Conservation (phyloP, 1,139 yeast species). For the Casaregolazyma lundiana region DNA sequence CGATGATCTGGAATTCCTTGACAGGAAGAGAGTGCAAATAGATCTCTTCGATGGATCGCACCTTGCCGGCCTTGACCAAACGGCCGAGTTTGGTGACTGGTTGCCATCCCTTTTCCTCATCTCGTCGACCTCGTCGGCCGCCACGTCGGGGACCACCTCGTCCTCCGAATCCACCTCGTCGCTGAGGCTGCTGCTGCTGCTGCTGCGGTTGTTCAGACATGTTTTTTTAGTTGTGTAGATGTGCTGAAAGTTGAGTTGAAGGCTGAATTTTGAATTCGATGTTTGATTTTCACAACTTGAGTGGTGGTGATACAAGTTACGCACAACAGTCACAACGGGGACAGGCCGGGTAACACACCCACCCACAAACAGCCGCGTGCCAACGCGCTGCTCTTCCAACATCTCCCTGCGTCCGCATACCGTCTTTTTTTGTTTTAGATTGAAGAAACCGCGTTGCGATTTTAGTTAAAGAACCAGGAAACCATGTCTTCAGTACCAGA, state of each 20-base stretch:
- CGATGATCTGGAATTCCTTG: conserved; percentile 99
- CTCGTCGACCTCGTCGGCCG: conserved; percentile 50
- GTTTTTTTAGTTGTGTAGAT: background rate
- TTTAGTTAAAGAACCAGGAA: background rate
- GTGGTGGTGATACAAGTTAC: conserved; percentile 8
- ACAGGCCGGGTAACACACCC: background rate
- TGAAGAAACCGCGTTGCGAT: no score
- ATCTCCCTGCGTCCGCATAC: background rate
- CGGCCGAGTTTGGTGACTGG: conserved; percentile 99
- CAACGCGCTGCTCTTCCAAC: background rate
- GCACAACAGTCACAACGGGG: conserved; percentile 11
- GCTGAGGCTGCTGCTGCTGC: conserved; percentile 16
- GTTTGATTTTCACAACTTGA: background rate
- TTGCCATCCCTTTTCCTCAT: conserved; percentile 98
- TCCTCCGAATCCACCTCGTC: conserved; percentile 29
- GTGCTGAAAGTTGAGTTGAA: conserved; percentile 1
- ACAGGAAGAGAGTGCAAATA: conserved; percentile 99
- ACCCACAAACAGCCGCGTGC: conserved; percentile 1
- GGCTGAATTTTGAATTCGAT: background rate
- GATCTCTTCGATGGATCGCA: conserved; percentile 94
- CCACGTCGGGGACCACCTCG: conserved; percentile 65
- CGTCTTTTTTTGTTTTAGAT: background rate
- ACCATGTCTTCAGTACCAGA: background rate
- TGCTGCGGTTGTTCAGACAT: conserved; percentile 15
- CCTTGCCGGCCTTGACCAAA: conserved; percentile 98